Conservation (phyloP, 768 basidiomycete genomes). For the Pleurotus ostreatus region DNA sequence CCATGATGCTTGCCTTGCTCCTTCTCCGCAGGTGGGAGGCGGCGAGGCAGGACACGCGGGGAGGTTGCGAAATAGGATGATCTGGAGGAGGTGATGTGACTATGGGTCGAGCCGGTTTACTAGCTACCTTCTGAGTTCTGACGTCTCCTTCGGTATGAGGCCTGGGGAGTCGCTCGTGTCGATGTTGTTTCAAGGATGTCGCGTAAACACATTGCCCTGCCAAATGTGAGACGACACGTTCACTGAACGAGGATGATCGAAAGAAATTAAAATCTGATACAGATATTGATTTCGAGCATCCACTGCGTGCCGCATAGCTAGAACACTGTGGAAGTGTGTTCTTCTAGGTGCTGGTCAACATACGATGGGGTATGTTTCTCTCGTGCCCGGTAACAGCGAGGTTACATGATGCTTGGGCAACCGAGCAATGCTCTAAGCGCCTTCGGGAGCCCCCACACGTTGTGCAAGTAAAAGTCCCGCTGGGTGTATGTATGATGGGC, state of each 20-base stretch:
- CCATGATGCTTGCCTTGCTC: conserved; percentile 6
- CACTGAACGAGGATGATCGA: not conserved
- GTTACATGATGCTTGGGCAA: too few relatives aligned
- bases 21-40: not conserved
- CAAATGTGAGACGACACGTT: not conserved
- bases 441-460: too few relatives aligned
- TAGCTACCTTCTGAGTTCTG: not conserved
- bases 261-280: conserved; percentile 3
- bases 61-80: not conserved
- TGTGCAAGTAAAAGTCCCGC: too few relatives aligned
- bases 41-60: conserved; percentile 4
- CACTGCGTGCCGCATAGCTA: not conserved
- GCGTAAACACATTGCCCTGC: too few relatives aligned
- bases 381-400: too few relatives aligned
- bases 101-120: not conserved
- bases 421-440: too few relatives aligned
- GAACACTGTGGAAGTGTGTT: too few relatives aligned
- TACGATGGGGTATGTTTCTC: too few relatives aligned
- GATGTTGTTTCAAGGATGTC: too few relatives aligned
- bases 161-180: too few relatives aligned
- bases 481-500: too few relatives aligned
- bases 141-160: not conserved
- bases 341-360: too few relatives aligned
- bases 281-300: conserved; percentile 10
- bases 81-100: conserved; percentile 1